Base-by-base conservation (phyloP, 768 basidiomycete genomes). In the Amanita polypyramis region DNA sequence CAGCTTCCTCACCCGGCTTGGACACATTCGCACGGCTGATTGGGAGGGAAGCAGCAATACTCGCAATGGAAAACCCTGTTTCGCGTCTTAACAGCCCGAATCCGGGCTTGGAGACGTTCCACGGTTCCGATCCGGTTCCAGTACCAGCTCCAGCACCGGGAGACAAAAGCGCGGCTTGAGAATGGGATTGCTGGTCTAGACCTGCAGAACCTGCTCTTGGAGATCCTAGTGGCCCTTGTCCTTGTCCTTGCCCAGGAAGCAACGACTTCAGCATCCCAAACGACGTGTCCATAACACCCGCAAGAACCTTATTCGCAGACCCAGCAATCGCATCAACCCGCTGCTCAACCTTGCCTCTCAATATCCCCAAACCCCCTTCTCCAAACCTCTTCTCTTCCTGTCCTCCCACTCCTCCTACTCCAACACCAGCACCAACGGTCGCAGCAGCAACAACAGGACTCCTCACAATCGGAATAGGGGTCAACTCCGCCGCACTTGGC, bases 251-350 rank as follows among this genome's bases (percentile, higher is more conserved):
- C 1, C 48, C 48, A 11, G 76, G 90, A 45, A 94, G 72, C 36
- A 93, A 68, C 3, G 88, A 82, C 14, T 88, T 76, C 12, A 96
- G 70, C 53, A 92, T 86, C 14, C 88, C 86, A 63, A 94, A 92
- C 2, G 87, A 89, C 0, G 89, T 79, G 60, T 95, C 92, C 41
- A 95, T 85, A 45, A 96, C 91, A 19, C 88, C 92, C 4, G 75
- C 81, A 44, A 90, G 86, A 36, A 90, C 91, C 43, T 75, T 85
- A 52, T 89, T 71, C 14, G 93, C 93, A 0, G 85, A 83, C n/a
- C 79, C 88, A 0, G 85, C 78, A 33, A 92, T 78, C 0, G 77
- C 79, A 50, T 85, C 84, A 12, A 87, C 85, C 52, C 82, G 82
- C 58, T 90, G 87, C 54, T 78, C 85, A 8, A 92, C 85, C 37